Base-by-base conservation (phyloP, 441 rosid genomes). In the Manihot esculenta region DNA sequence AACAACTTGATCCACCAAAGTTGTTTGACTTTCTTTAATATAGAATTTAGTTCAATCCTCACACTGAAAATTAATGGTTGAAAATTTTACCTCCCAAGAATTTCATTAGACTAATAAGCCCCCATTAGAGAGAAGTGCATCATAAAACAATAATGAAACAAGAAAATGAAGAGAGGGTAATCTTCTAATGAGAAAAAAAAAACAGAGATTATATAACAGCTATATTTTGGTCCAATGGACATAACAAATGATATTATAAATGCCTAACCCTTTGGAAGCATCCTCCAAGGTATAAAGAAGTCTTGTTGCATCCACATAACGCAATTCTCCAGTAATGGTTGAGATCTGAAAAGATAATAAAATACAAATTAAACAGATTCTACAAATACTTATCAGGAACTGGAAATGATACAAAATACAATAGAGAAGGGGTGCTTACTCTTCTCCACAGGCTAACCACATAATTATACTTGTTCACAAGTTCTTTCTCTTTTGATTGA, bases 371-470 rank as follows among this genome's bases (percentile, higher is more conserved):
- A 60, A 60, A 41, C 8, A 49, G 58, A 5, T 42, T 47, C 62
- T 44, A 10, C n/a, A 64, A 64, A 30, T 10, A 59, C 23, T 14
- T 10, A 27, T 3, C 9, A 58, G 27, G 38, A 51, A 59, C 18
- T 38, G 11, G 17, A 58, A 42, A 26, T 10, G 41, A 26, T 15
- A 47, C 1, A 20, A 9, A 51, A 18, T 38, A n/a, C 44, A 33
- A 63, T 44, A 62, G 62, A 18, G 70, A 42, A 60, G 47, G 56
- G 49, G 60, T 1, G 81, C 97, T 96, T 77, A 96, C 99, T 74
- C 97, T 89, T 84, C 84, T 91, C 99, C 98, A 96, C 56, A 89
- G 79, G 84, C 97, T 86, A 69, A 91, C 75, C 70, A 96, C 93
- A 72, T 89, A 79, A 70, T 90, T 93, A 80, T 93, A 91, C 85